Base-by-base conservation (phyloP, 805 yeast genomes). In the Candida ovalis region DNA sequence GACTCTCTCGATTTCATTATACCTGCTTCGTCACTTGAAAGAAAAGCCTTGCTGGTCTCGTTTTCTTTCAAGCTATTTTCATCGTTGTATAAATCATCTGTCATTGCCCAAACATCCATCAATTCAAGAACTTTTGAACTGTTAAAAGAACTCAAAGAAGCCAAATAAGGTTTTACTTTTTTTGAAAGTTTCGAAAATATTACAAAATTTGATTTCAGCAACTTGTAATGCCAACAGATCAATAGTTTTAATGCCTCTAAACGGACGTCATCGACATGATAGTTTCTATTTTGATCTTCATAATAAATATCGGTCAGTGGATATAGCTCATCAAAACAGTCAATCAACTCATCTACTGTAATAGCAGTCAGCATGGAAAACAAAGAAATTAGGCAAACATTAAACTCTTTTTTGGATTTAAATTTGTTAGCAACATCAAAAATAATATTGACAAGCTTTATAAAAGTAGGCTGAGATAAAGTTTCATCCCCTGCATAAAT, bases 91-190 rank as follows among this genome's bases (percentile, higher is more conserved):
- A 49, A 52, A 17, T 51, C 45, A 17, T 49, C 42, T 12, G 51
- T 19, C 19, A 50, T 28, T 21, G 53, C 53, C 58, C 58, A 57
- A 6, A 55, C 57, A n/a, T 51, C 52, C 24, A 46, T 54, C 43
- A 56, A 18, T 24, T 56, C 57, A 3, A 44, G 25, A 17, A 39
- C 49, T 25, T 53, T 55, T 15, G 37, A 30, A 17, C 37, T 39
- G 18, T 42, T 40, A 7, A 40, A 13, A 3, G 41, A 36, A 19
- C 10, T n/a, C 12, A 50, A 42, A 12, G 46, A 42, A 2, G 47
- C 42, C 5, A 56, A 23, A 7, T 50, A 44, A 3, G 49, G 50
- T 33, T 47, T 47, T 38, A 56, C 45, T 30, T 49, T 50, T 22
- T 36, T 21, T 8, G 52, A 37, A 12, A 52, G 17, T 9, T 32